Conservation (phyloP, 1,284 basidiomycete species). For the Trametes versicolor region DNA sequence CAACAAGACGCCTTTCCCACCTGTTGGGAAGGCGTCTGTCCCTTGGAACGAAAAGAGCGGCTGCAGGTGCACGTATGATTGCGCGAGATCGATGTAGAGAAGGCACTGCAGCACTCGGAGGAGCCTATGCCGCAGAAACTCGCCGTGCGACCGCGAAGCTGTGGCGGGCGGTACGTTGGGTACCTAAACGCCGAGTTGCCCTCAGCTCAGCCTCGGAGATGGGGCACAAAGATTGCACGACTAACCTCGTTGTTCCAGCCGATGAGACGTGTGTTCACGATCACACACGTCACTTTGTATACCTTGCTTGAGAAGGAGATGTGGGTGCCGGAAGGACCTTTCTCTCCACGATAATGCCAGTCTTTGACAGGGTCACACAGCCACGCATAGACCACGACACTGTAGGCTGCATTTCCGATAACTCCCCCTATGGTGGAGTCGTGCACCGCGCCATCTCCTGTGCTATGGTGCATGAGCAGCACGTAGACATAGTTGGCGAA, state of each 20-base stretch:
- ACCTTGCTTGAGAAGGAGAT: background rate
- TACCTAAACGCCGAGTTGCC: background rate
- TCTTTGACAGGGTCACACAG: constrained; percentile 19
- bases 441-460: background rate
- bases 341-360: constrained; percentile 18
- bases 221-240: background rate
- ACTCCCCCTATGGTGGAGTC: constrained; percentile 1
- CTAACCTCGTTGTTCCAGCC: constrained; percentile 8
- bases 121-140: background rate
- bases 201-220: background rate
- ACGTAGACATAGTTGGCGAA: background rate
- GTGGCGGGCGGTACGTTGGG: background rate
- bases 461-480: background rate
- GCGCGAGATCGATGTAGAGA: constrained; percentile 24
- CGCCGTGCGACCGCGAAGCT: background rate
- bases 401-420: background rate
- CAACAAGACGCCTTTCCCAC: constrained; percentile 14
- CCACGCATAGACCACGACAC: constrained; percentile 6
- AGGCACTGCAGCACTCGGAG: constrained; percentile 14
- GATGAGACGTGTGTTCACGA: constrained; percentile 3
- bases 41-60: constrained; percentile 21
- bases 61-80: constrained; percentile 26
- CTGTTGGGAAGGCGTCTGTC: constrained; percentile 17
- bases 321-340: background rate
- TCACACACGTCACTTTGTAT: background rate